phyloP scores from a whole-genome alignment of 176 grass and related monocot genomes.

The Aegilops tauschii region DNA sequence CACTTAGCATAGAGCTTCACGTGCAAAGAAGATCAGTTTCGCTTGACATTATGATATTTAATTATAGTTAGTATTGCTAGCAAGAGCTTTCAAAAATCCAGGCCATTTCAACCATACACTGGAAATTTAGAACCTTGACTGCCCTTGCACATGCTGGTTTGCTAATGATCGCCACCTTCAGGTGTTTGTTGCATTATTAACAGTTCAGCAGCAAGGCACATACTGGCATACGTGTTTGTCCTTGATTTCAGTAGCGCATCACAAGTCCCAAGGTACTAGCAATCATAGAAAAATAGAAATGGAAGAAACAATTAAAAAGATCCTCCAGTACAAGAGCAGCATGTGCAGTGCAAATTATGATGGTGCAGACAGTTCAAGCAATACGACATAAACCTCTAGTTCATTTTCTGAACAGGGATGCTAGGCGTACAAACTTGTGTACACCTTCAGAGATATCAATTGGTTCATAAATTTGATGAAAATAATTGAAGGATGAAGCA shows the following conservation, averaged over 20 bases:
- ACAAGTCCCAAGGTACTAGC: slow-evolving; percentile 40
- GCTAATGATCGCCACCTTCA: slow-evolving; percentile 29
- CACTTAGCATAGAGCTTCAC: not conserved
- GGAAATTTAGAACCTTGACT: slow-evolving; percentile 7
- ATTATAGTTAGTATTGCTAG: not conserved
- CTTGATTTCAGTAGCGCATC: slow-evolving; percentile 34
- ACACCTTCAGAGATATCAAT: not conserved
- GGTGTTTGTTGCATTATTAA: slow-evolving; percentile 34
- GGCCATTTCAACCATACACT: not conserved
- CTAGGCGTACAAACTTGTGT: not conserved
- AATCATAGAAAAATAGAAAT: slow-evolving; percentile 42
- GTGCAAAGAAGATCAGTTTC: not conserved
- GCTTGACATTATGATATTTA: not conserved
- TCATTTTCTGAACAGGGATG: slow-evolving; percentile 20
- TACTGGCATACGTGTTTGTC: not conserved
- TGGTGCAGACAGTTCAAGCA: slow-evolving; percentile 23
- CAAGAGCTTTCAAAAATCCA: not conserved
- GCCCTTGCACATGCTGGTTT: slow-evolving; percentile 30
- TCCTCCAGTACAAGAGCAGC: slow-evolving; percentile 14
- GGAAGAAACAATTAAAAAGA: slow-evolving; percentile 20
- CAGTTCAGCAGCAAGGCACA: slow-evolving; percentile 2
- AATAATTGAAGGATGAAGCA: not conserved
- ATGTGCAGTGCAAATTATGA: slow-evolving; percentile 37
- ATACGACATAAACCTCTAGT: not conserved
- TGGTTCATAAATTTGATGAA: not conserved